Conservation (phyloP, 768 basidiomycete genomes). For the Leucocoprinus birnbaumii region DNA sequence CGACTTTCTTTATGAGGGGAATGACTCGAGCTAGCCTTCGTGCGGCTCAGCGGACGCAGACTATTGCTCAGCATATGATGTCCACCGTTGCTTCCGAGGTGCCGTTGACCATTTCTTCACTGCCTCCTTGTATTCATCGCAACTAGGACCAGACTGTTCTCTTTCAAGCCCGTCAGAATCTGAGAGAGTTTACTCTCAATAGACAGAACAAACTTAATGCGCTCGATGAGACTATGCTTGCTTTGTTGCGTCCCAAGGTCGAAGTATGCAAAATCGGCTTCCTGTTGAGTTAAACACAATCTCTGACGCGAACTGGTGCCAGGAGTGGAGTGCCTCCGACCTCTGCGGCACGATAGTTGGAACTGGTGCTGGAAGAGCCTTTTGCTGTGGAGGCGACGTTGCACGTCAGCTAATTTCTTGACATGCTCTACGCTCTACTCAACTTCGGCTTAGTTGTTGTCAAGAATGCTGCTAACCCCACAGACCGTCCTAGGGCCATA, state of each 20-base stretch:
- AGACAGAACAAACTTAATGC: constrained; percentile 80
- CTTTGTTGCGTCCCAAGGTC: constrained; percentile 65
- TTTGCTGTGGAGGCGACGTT: constrained; percentile 96
- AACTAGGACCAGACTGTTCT: constrained; percentile 46
- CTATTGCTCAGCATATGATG: constrained; percentile 48
- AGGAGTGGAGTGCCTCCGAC: constrained; percentile 78
- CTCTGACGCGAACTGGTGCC: constrained; percentile 13
- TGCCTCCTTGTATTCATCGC: neutral
- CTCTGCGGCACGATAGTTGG: constrained; percentile 73
- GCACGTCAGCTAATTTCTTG: constrained; percentile 55
- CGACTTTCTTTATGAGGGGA: constrained; percentile 26
- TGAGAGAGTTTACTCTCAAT: constrained; percentile 77
- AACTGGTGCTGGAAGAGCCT: constrained; percentile 69
- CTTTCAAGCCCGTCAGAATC: constrained; percentile 63
- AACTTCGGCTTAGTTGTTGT: constrained; percentile 47
- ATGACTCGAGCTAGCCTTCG: constrained; percentile 39
- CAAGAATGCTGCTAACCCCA: constrained; percentile 41
- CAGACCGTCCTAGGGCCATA: constrained; percentile 61
- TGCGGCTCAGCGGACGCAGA: constrained; percentile 37
- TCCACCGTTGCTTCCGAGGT: constrained; percentile 37
- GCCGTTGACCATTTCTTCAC: constrained; percentile 15
- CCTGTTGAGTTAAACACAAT: constrained; percentile 6
- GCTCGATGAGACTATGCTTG: constrained; percentile 76
- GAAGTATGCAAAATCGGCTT: constrained; percentile 48
- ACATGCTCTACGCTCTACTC: neutral